Evolutionary conservation across 768 basidiomycete species (phyloP), one percentile per base, ranked within the genome.

Genomic region (Arthromyces matolae): DNA sequence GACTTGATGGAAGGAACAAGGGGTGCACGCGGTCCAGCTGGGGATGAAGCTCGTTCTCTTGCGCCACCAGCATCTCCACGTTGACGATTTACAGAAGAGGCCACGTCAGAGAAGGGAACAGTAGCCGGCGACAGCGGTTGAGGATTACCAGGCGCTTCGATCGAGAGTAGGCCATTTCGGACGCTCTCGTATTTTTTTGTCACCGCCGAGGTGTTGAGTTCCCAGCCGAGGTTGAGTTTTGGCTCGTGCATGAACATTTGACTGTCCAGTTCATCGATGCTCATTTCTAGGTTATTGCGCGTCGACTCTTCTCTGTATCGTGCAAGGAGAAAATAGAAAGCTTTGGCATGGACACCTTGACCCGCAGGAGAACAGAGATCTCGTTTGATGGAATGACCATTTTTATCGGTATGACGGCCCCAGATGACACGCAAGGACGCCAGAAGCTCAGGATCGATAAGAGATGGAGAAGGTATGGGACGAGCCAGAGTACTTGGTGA

Each of bases 321-420:
- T 32, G 79, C 72, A 16, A 95, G 77, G 29, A 95, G 77, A 61
- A 86, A 91, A 61, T 93, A 95, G 65, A 93, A 93, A 0, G 88
- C 89, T 62, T 94, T 94, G 8, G 89, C 86, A 50, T 89, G 78
- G 8, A 80, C 78, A 10, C 86, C 87, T 42, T 78, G 70, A 16
- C 84, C 88, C 14, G 77, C 73, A 9, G 85, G 82, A 23, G 84
- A 79, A 53, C 87, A 78, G 5, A 91, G 71, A 57, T 90, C 88
- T 19, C 71, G 63, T 47, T 73, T 77, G 59, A 90, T 86, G 22
- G 60, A 63, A 13, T 79, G 73, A 6, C 75, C 75, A 3, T 65
- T 60, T 12, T 70, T 49, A 50, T 87, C 79, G 14, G 82, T 77
- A 50, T 89, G 80, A 25, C 83, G 83, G 5, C 84, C 86, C 87